Percentiles rank a stretch among this genome's conserved stretches.
Evolutionary conservation across 1,139 yeast genomes (phyloP).

Genomic region (Suhomyces choctaworum): DNA sequence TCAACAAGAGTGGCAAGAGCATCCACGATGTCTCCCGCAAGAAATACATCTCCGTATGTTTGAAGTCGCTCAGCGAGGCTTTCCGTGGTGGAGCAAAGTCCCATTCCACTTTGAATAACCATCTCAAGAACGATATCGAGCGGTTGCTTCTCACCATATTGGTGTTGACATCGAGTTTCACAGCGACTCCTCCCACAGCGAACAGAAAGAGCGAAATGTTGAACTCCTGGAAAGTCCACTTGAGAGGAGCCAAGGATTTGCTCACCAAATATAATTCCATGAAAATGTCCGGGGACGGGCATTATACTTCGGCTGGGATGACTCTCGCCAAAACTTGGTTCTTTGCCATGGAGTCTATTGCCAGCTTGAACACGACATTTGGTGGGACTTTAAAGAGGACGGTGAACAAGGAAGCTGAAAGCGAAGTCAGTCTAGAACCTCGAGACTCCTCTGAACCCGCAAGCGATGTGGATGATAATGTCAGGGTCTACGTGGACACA

Average conservation of each 20-base stretch:
- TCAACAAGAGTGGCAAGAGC: slow-evolving; percentile 32
- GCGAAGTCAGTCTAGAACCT: slow-evolving; percentile 8
- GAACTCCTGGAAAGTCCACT: slow-evolving; percentile 41
- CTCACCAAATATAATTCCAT: slow-evolving; percentile 31
- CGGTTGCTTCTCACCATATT: slow-evolving; percentile 40
- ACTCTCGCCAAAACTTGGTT: slow-evolving; percentile 50
- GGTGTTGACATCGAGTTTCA: slow-evolving; percentile 38
- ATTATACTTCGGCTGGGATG: slow-evolving; percentile 26
- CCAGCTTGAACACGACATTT: slow-evolving; percentile 31
- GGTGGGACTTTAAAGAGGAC: slow-evolving; percentile 33
- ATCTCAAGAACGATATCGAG: slow-evolving; percentile 34
- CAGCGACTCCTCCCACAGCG: slow-evolving; percentile 28
- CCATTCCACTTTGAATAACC: not conserved
- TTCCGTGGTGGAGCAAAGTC: slow-evolving; percentile 22
- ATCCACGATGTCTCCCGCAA: slow-evolving; percentile 33
- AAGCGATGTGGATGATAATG: slow-evolving; percentile 19
- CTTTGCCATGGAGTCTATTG: slow-evolving; percentile 43
- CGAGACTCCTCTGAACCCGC: slow-evolving; percentile 13
- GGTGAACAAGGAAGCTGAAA: slow-evolving; percentile 9
- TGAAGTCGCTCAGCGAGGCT: slow-evolving; percentile 34
- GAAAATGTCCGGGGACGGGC: slow-evolving; percentile 7
- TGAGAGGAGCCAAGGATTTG: slow-evolving; percentile 44
- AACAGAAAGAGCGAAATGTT: slow-evolving; percentile 16
- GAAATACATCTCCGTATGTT: slow-evolving; percentile 34
- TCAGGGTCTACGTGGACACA: slow-evolving; percentile 31